Evolutionary conservation across 306 rosid species (phyloP), one percentile per base, ranked within the genome.

Genomic region (Cucumis melo): DNA sequence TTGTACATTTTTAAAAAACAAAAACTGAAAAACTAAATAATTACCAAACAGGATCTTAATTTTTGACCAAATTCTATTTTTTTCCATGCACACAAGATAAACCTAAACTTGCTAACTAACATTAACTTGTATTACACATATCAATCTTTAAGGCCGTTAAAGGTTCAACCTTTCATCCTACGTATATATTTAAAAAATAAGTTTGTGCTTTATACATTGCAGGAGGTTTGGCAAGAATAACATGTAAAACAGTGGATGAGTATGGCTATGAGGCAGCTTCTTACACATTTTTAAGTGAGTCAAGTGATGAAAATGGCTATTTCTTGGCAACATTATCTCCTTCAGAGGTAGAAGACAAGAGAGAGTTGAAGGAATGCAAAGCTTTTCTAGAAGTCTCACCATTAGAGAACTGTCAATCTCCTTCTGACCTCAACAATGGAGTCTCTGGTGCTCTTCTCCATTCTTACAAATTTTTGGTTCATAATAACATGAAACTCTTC

Each of bases 321-420:
- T 90, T 88, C 81, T 76, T 90, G 13, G 90, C 91, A 61, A 90
- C 89, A 1, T 14, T 88, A 48, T 60, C 77, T 50, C 75, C 80
- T 60, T 36, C 53, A 23, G 91, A 90, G 85, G 79, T 86, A 3
- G 44, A 34, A 70, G 82, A 61, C 13, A 72, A 85, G 6, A 17
- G 74, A 60, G 73, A 66, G 80, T 79, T 87, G 12, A 79, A 75
- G 5, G 78, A 85, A 58, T 88, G 89, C 81, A 83, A 41, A 62
- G 87, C 74, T 80, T 86, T 67, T 64, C 81, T 86, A 19, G 89
- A 88, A 32, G 80, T 82, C 58, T 90, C 92, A 73, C 79, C 91
- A 21, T 74, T 61, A 34, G 78, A 78, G 38, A 71, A 80, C 19
- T 88, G 89, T 67, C 57, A 66, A 46, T 32, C 83, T 70, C 85